phyloP scores from a whole-genome alignment of 2,329 filamentous ascomycete genomes.

The Pseudocercospora pini-densiflorae region DNA sequence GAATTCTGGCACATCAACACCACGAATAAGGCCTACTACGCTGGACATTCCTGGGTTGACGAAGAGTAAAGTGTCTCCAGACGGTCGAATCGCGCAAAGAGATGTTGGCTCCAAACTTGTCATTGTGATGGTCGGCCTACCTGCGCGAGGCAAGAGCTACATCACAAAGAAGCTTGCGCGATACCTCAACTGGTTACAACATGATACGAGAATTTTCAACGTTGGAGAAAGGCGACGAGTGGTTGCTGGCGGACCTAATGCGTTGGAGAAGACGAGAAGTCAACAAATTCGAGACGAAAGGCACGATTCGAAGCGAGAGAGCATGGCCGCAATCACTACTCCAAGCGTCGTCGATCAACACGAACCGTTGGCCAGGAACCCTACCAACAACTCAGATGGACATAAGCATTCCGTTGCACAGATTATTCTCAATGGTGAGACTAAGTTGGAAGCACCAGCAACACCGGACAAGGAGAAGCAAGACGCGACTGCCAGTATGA shows the following conservation, averaged over 20 bases:
- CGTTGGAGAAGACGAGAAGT: slow-evolving; percentile 39
- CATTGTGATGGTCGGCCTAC: slow-evolving; percentile 97
- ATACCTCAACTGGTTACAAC: slow-evolving; percentile 96
- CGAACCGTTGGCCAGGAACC: slow-evolving; percentile 22
- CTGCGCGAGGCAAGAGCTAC: slow-evolving; percentile 95
- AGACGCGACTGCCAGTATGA: slow-evolving; percentile 22
- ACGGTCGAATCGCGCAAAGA: slow-evolving; percentile 88
- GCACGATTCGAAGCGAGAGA: slow-evolving; percentile 30
- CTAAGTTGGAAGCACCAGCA: slow-evolving; percentile 43
- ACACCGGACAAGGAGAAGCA: slow-evolving; percentile 31
- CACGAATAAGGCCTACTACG: slow-evolving; percentile 85
- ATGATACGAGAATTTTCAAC: slow-evolving; percentile 96
- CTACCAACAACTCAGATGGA: slow-evolving; percentile 3
- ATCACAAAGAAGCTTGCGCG: slow-evolving; percentile 97
- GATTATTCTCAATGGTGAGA: slow-evolving; percentile 64
- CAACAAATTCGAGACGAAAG: slow-evolving; percentile 19
- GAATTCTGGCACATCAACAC: slow-evolving; percentile 77
- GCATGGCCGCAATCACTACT: slow-evolving; percentile 26
- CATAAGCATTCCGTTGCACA: slow-evolving; percentile 50
- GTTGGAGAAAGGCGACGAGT: slow-evolving; percentile 89
- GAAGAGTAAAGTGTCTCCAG: slow-evolving; percentile 90
- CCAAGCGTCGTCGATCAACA: slow-evolving; percentile 31
- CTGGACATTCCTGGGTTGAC: slow-evolving; percentile 97
- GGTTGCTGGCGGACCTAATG: slow-evolving; percentile 64
- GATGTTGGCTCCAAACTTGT: slow-evolving; percentile 97